Evolutionary conservation across 2,329 filamentous ascomycete genomes (phyloP), one percentile per base, ranked within the genome.

Genomic region (Cladosporium sp.): DNA sequence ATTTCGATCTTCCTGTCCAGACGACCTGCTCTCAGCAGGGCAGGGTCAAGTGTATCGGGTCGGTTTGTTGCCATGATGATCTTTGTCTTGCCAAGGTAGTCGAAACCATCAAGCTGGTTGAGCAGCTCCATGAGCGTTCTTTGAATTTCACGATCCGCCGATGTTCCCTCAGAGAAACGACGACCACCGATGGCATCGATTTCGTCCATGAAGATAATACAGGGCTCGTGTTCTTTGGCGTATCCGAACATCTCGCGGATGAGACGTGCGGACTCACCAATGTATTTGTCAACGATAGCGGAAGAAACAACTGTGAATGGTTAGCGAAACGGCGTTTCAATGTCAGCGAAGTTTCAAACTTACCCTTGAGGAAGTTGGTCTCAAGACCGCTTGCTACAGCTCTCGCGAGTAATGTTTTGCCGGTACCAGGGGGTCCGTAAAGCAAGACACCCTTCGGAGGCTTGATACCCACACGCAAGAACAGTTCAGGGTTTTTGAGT

Each of bases 131-230:
- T 99, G 61, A 99, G 81, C 37, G 94, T 99, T 72, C 94, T 88
- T 78, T 99, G 94, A 68, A 99, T 99, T 76, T 99, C 94, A 71
- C 95, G 88, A 79, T 99, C 94, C 52, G 94, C 94, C 61, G 92
- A 96, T 54, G 94, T 99, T 67, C 95, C 94, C 75, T 99, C 94
- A 0, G 91, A 96, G 77, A 99, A 99, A 69, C 94, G 85, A 69
- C 95, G 86, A 63, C 95, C 95, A 74, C 94, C 94, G 71, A 99
- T 99, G 71, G 94, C 94, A 72, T 99, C 94, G 72, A 99, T 99
- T 78, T 99, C 94, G 82, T 99, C 95, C 94, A 99, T 99, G 84
- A 99, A 99, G 78, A 99, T 99, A 76, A 99, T 99, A 76, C 94
- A 99, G 39, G 94, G 94, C 76, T 99, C 94, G 75, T 99, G 94